Percentiles rank a stretch among this genome's conserved stretches.
Evolutionary conservation across 345 rosid genomes (phyloP).

Genomic region (Pistacia atlantica): DNA sequence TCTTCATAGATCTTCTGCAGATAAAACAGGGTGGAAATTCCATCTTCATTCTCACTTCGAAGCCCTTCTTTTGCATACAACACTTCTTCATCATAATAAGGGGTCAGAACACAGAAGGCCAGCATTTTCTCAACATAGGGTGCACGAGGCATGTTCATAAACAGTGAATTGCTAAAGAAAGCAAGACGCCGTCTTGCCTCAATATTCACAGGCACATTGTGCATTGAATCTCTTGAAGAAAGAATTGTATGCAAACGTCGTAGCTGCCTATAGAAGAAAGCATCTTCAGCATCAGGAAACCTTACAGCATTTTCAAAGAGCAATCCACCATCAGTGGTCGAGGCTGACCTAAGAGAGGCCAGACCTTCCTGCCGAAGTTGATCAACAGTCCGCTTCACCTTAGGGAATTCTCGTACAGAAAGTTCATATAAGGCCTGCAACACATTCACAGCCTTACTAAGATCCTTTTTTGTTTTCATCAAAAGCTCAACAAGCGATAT

Average conservation of each 20-base stretch:
- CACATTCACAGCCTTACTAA: constrained; percentile 57
- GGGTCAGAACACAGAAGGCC: constrained; percentile 93
- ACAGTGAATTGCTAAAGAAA: constrained; percentile 88
- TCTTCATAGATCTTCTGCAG: constrained; percentile 82
- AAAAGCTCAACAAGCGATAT: constrained; percentile 65
- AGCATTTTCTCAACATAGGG: constrained; percentile 90
- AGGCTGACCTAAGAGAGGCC: constrained; percentile 44
- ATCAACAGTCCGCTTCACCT: constrained; percentile 24
- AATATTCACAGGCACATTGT: constrained; percentile 69
- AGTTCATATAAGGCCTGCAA: constrained; percentile 86
- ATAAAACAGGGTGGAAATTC: constrained; percentile 81
- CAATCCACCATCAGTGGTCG: constrained; percentile 49
- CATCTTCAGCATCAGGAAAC: constrained; percentile 65
- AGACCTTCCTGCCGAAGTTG: constrained; percentile 63
- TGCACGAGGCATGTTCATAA: constrained; percentile 94
- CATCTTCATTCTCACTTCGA: constrained; percentile 81
- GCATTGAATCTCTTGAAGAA: constrained; percentile 83
- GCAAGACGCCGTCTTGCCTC: constrained; percentile 92
- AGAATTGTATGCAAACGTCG: constrained; percentile 77
- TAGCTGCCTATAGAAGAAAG: constrained; percentile 62
- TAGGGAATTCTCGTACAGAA: constrained; percentile 63
- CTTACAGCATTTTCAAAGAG: constrained; percentile 75
- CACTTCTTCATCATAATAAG: constrained; percentile 89
- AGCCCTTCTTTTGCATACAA: constrained; percentile 66
- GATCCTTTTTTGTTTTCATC: constrained; percentile 53